These are phyloP conservation scores for Camptophora hylomeconis DNA, from an alignment of 2,329 filamentous ascomycete species.

Conservation along the genomic window DNA sequence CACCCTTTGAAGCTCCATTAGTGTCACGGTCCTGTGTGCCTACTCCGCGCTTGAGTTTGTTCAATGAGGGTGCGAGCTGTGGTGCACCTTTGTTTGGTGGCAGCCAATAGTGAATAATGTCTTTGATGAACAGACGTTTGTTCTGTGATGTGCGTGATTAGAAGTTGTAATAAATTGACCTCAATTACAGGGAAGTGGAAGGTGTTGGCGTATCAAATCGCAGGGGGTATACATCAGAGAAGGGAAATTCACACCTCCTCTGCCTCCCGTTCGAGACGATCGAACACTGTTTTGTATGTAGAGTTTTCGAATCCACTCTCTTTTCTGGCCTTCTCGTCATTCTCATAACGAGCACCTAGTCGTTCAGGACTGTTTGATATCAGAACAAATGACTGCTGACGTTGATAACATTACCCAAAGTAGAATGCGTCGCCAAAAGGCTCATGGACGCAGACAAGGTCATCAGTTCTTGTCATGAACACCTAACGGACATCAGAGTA, in stretches of 20 bases:
- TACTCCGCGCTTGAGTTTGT: constrained; percentile 44
- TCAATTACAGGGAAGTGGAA: constrained; percentile 14
- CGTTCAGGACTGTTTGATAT: constrained; percentile 61
- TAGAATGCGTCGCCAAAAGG: constrained; percentile 96
- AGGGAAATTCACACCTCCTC: constrained; percentile 50
- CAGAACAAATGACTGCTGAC: constrained; percentile 5
- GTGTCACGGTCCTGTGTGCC: constrained; percentile 31
- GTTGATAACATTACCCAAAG: constrained; percentile 30
- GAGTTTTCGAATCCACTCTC: constrained; percentile 32
- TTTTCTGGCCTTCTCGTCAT: constrained; percentile 43
- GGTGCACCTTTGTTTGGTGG: constrained; percentile 58
- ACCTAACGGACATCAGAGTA: constrained; percentile 47
- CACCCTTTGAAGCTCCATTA: constrained; percentile 22
- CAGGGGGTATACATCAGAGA: constrained; percentile 15
- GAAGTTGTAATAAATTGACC: no score
- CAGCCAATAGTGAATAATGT: constrained; percentile 86
- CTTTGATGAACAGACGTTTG: constrained; percentile 94
- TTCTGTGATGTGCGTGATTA: constrained; percentile 44
- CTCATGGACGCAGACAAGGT: constrained; percentile 80
- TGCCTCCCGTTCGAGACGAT: constrained; percentile 57
- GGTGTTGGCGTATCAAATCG: constrained; percentile 12
- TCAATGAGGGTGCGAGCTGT: constrained; percentile 64
- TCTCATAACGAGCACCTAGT: constrained; percentile 63
- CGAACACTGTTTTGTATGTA: constrained; percentile 52
- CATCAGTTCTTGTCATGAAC: constrained; percentile 83